Conservation (phyloP, 495 filamentous ascomycete species). For the Aspergillus panamensis region DNA sequence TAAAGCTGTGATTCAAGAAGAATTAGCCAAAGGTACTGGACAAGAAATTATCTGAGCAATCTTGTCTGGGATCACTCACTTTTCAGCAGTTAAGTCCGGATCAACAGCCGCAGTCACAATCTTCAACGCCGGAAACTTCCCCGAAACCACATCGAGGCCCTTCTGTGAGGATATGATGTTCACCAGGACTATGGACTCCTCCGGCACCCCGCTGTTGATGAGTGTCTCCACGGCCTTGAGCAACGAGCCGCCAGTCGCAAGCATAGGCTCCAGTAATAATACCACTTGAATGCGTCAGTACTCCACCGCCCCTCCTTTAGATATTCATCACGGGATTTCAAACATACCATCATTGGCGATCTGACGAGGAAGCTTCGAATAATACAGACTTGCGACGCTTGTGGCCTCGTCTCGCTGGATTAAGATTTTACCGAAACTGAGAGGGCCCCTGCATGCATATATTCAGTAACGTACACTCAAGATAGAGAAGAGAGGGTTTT, state of each 20-base stretch:
- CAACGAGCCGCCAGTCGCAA: constrained; percentile 24
- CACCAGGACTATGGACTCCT: constrained; percentile 23
- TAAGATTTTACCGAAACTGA: constrained; percentile 23
- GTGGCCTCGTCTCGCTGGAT: constrained; percentile 27
- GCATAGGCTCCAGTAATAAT: constrained; percentile 25
- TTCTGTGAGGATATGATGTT: constrained; percentile 20
- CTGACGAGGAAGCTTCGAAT: constrained; percentile 20
- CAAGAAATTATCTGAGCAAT: background rate
- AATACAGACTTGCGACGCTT: constrained; percentile 15
- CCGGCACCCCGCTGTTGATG: constrained; percentile 11
- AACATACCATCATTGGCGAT: constrained; percentile 15
- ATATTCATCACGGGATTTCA: too few relatives aligned
- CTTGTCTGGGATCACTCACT: too few relatives aligned
- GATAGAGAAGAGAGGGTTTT: background rate
- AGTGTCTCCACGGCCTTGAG: constrained; percentile 20
- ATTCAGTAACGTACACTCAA: background rate
- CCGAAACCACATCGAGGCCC: constrained; percentile 16
- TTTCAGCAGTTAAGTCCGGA: constrained; percentile 15
- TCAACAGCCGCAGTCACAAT: constrained; percentile 24
- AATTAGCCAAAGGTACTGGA: background rate
- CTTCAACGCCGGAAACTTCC: constrained; percentile 13
- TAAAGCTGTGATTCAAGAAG: constrained; percentile 11
- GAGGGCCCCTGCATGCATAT: constrained; percentile 6
- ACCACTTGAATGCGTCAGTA: too few relatives aligned
- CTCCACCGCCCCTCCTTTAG: too few relatives aligned